Evolutionary conservation across 2,329 filamentous ascomycete species (phyloP), one percentile per base, ranked within the genome.

Genomic region (Ophiostoma montium): DNA sequence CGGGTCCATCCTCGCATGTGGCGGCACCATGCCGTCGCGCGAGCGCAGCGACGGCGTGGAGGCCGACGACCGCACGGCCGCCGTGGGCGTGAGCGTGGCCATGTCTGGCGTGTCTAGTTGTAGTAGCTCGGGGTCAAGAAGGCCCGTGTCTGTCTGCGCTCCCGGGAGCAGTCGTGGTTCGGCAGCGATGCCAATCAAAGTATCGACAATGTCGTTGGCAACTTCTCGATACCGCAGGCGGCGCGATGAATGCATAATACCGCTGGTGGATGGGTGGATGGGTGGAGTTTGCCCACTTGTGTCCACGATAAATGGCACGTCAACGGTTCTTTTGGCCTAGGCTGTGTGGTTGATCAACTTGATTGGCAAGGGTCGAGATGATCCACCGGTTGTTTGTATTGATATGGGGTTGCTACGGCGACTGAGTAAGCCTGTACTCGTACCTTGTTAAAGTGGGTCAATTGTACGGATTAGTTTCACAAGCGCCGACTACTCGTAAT

Each of bases 11-110:
- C 68, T 72, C 57, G 69, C 68, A 58, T 71, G 69, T 52, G 74
- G 64, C 23, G 78, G 73, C 35, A 80, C 65, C n/a, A 75, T 76
- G 46, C 77, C 77, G 67, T 86, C 82, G 61, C 80, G 76, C 35
- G 83, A 83, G 53, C 85, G 76, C 58, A 90, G 68, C 23, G 84
- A 88, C 33, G 85, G 85, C 51, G 83, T 89, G 49, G 85, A 89
- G 45, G 85, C 85, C 49, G 78, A 82, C 18, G 84, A 88, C 59
- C 67, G 70, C 52, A 76, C 64, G 38, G 67, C 63, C 60, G 57
- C 58, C 54, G 44, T 32, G 10, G 47, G 53, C 10, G 48, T 32
- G 10, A 46, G 53, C 10, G 48, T 27, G 27, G 51, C 16, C 50
- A 45, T 50, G 42, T 12, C 36, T 8, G 36, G 23, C 23, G 46